Percentiles rank a stretch among this genome's conserved stretches.
These are phyloP conservation scores for Phlebiopsis flavidoalba DNA, from an alignment of 768 basidiomycete species.

Conservation along the genomic window DNA sequence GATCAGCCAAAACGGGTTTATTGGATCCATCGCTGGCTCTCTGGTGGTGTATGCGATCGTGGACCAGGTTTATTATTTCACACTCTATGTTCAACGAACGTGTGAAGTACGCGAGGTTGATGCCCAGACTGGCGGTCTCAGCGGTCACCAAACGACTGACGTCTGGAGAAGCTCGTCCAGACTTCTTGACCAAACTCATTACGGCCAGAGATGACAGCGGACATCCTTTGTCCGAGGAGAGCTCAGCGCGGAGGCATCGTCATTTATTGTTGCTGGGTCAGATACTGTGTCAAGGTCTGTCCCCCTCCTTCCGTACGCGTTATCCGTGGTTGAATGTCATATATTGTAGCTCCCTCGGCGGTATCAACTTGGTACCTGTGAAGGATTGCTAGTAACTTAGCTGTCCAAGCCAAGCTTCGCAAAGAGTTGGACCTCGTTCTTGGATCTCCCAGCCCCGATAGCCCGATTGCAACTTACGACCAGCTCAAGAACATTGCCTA, in stretches of 20 bases:
- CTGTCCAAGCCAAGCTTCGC: constrained; percentile 5
- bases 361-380: constrained; percentile 5
- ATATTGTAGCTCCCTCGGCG: constrained; percentile 2
- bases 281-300: constrained; percentile 14
- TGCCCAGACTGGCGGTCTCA: constrained; percentile 2
- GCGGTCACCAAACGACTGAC: constrained; percentile 10
- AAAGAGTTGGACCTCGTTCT: constrained; percentile 6
- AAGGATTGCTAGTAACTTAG: constrained; percentile 2
- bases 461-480: neutral
- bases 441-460: neutral
- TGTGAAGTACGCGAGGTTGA: neutral
- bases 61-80: neutral
- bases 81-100: neutral
- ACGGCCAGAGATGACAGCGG: constrained; percentile 11
- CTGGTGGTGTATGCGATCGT: constrained; percentile 2
- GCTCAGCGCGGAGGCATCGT: constrained; percentile 9
- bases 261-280: constrained; percentile 12
- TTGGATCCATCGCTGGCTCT: neutral
- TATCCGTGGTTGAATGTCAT: neutral
- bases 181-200: constrained; percentile 11
- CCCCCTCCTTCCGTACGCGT: neutral
- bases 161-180: neutral
- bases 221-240: constrained; percentile 7
- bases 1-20: neutral
- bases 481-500: constrained; percentile 18